Percentiles rank a stretch among this genome's conserved stretches.
These are phyloP conservation scores for Salvia sclarea DNA, from an alignment of 305 asterid species.

Conservation along the genomic window DNA sequence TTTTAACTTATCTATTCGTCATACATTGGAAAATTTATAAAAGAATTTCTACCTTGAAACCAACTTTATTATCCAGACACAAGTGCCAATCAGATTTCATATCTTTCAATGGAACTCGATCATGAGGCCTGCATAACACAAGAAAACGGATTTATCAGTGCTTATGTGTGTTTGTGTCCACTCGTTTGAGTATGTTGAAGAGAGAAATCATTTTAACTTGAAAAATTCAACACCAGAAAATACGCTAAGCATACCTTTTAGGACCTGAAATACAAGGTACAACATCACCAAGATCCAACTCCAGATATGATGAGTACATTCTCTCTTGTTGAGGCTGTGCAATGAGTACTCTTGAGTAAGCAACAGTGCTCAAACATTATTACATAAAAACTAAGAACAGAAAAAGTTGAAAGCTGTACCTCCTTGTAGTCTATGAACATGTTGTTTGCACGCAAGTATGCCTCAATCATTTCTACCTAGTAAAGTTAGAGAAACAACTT, in stretches of 20 bases:
- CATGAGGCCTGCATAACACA: slow-evolving; percentile 66
- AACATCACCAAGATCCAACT: slow-evolving; percentile 65
- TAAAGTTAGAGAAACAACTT: slow-evolving; percentile 18
- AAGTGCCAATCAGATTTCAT: slow-evolving; percentile 87
- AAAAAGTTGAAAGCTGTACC: slow-evolving; percentile 36
- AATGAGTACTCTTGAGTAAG: slow-evolving; percentile 24
- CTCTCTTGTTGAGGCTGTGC: slow-evolving; percentile 73
- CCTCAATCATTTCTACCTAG: slow-evolving; percentile 86
- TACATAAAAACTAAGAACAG: background rate
- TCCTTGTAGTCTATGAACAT: slow-evolving; percentile 77
- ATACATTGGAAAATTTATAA: background rate
- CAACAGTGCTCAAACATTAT: slow-evolving; percentile 11
- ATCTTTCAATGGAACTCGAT: slow-evolving; percentile 68
- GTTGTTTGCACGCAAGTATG: slow-evolving; percentile 76
- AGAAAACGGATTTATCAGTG: slow-evolving; percentile 8
- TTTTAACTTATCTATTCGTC: background rate
- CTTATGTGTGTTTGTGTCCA: background rate
- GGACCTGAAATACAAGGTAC: slow-evolving; percentile 90
- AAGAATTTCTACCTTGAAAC: slow-evolving; percentile 63
- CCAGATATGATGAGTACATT: slow-evolving; percentile 66
- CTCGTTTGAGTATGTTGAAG: background rate
- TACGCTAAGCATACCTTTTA: slow-evolving; percentile 52
- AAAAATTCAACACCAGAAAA: background rate
- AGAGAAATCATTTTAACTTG: slow-evolving; percentile 2
- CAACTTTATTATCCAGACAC: slow-evolving; percentile 70